Conservation (phyloP, 2,329 filamentous ascomycete genomes). For the Anthostomella pinea region DNA sequence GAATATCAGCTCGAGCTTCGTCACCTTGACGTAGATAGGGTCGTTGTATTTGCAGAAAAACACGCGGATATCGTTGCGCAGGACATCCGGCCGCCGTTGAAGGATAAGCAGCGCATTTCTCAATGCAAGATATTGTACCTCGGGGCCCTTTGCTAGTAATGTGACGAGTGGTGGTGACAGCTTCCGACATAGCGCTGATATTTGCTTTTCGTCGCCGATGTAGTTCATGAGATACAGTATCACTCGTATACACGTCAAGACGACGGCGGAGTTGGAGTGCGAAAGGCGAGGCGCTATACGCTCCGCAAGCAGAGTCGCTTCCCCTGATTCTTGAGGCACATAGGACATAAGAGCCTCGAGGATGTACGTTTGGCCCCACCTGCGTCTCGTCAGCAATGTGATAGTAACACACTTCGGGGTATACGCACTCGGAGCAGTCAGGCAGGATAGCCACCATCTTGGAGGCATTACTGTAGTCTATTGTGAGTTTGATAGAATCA, state of each 20-base stretch:
- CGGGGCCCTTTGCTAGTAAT: constrained; percentile 88
- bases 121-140: constrained; percentile 96
- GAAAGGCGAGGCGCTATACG: constrained; percentile 93
- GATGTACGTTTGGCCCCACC: constrained; percentile 99
- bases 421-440: constrained; percentile 88
- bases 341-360: constrained; percentile 97
- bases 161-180: constrained; percentile 94
- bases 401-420: not conserved
- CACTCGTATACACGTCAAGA: constrained; percentile 92
- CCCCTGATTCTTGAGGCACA: constrained; percentile 84
- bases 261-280: constrained; percentile 94
- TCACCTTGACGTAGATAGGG: constrained; percentile 98
- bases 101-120: constrained; percentile 92
- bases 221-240: constrained; percentile 99
- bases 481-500: constrained; percentile 95
- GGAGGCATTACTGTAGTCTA: constrained; percentile 94
- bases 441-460: constrained; percentile 96
- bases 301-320: constrained; percentile 87
- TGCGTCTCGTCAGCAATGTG: constrained; percentile 34
- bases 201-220: constrained; percentile 86
- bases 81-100: constrained; percentile 85
- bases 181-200: constrained; percentile 83
- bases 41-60: constrained; percentile 99
- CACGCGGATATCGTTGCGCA: constrained; percentile 94
- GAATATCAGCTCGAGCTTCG: constrained; percentile 96